These are phyloP conservation scores for Tetracladium marchalianum DNA, from an alignment of 495 filamentous ascomycete species.

Conservation along the genomic window DNA sequence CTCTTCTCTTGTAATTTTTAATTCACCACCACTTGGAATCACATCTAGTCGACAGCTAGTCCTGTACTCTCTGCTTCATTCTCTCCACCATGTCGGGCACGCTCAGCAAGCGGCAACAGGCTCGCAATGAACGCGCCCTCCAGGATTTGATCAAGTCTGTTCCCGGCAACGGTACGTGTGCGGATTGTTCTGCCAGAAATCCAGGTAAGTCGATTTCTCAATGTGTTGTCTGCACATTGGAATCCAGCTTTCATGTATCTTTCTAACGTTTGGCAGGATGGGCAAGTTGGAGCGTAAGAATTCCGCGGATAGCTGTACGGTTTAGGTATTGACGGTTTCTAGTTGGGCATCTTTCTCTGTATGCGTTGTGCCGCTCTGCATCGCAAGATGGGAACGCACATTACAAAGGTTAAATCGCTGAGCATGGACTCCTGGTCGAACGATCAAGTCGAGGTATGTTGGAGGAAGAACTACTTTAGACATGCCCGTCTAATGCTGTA, in stretches of 20 bases:
- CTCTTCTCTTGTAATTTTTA: no score
- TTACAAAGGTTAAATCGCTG: slow-evolving; percentile 96
- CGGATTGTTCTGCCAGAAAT: slow-evolving; percentile 85
- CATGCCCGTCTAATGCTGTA: slow-evolving; percentile 2
- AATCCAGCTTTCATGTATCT: not conserved
- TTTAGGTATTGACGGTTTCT: slow-evolving; percentile 10
- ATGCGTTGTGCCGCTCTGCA: slow-evolving; percentile 95
- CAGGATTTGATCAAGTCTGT: slow-evolving; percentile 84
- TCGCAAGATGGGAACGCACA: slow-evolving; percentile 93
- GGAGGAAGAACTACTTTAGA: slow-evolving; percentile 14
- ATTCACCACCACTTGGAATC: no score
- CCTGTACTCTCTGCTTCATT: not conserved
- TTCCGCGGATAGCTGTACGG: not conserved
- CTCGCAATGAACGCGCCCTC: slow-evolving; percentile 85
- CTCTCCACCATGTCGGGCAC: slow-evolving; percentile 32
- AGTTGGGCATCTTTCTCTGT: slow-evolving; percentile 95
- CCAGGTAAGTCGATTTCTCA: slow-evolving; percentile 58
- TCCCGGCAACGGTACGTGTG: slow-evolving; percentile 88
- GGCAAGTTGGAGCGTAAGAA: slow-evolving; percentile 96
- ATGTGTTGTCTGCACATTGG: no score
- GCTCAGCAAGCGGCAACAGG: slow-evolving; percentile 86
- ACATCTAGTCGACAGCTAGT: no score
- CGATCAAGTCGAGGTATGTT: slow-evolving; percentile 86
- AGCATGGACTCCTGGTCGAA: slow-evolving; percentile 95
- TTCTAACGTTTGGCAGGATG: slow-evolving; percentile 51